Evolutionary conservation across 2,329 filamentous ascomycete species (phyloP), one percentile per base, ranked within the genome.

Genomic region (Achaetomium macrosporum): DNA sequence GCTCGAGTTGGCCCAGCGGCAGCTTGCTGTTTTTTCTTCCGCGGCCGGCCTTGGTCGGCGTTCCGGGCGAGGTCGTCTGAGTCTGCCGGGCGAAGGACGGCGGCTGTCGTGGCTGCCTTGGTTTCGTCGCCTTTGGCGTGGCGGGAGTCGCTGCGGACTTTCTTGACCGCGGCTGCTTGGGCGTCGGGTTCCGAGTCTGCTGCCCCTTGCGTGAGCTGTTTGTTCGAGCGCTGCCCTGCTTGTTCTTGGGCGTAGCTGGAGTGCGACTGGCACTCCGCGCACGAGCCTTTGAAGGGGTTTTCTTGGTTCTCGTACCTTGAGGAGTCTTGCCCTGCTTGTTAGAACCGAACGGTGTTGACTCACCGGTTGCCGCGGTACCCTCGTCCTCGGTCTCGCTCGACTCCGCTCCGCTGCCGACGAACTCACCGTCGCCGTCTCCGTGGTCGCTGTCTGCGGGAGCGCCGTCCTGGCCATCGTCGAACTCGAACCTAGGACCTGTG

Each of bases 371-470:
- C 33, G 44, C 20, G 8, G 49, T 45, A 15, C 42, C 57, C 35
- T 60, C 64, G 19, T 58, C 62, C 1, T 60, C 62, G 31, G 55
- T 61, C n/a, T 60, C 25, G 56, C 16, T 63, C 62, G 33, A 55
- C 53, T 10, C 58, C 64, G 31, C 59, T 62, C 33, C 62, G 19
- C 50, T 57, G 33, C 59, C 63, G 25, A 60, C 53, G 17, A 66
- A 66, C 29, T 66, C 64, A 9, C 51, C 64, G 44, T 65, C 68
- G 20, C 51, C 56, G 15, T 60, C 59, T 8, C 56, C 62, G n/a
- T 58, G 53, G 13, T 64, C 63, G 29, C 52, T 59, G 3, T 61
- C 61, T 2, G 12, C 42, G 9, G 35, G 48, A 1, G 35, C 47
- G 3, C 50, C 59, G 9, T 64, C 65, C 2, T 56, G 58, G 36